Base-by-base conservation (phyloP, 2,329 filamentous ascomycete species). In the Arthrocladium fulminans region DNA sequence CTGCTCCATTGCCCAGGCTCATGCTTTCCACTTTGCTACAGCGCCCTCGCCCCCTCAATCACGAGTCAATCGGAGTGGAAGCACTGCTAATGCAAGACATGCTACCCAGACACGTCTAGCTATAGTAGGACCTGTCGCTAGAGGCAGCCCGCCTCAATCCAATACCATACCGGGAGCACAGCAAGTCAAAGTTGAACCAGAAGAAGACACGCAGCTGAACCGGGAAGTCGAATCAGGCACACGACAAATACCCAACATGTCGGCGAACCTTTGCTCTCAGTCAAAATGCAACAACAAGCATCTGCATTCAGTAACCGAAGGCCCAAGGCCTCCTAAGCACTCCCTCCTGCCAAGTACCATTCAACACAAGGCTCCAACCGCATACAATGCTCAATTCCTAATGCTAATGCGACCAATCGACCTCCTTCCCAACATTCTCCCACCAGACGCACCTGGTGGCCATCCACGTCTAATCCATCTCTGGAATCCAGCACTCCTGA, bases 391-490 rank as follows among this genome's bases (percentile, higher is more conserved):
- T 17, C 34, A 25, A 27, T 35, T 48, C n/a, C 37, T 10, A 22
- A 29, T 20, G 5, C 19, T 48, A 13, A 27, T 25, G 9, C 23
- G 15, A 41, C 45, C 45, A 3, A 27, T 23, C 10, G n/a, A n/a
- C 23, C 39, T 32, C 6, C 20, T 40, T 20, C 35, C 45, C 3
- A 38, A 48, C n/a, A 20, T 48, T 13, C 38, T 42, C 10, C 37
- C 45, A 4, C 37, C 25, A 15, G 38, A 41, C 19, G 38, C 45
- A 13, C 35, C 45, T 9, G 24, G 12, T 3, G 38, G 45, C 23
- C 45, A 48, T 22, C 24, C 45, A 32, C 45, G 20, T 32, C 37
- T 48, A 3, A 17, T 48, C 22, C n/a, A 34, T 23, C 12, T 48
- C n/a, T 48, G 37, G 37, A 9, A 48, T 13, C 24, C 37, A 20